Base-by-base conservation (phyloP, 441 rosid genomes). In the Omphalea diandra region DNA sequence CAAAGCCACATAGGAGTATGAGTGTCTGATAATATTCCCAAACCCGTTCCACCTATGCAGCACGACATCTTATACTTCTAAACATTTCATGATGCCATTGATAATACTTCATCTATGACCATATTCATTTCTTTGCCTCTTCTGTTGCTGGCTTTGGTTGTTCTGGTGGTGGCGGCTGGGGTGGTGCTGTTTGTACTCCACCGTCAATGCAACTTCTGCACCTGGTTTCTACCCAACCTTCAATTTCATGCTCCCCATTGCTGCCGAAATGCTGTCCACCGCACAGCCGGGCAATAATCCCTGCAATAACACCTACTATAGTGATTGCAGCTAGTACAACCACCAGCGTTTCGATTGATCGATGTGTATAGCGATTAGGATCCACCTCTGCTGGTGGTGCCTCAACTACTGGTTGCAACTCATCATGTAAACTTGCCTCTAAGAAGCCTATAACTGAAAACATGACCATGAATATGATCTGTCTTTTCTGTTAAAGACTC, bases 151-250 rank as follows among this genome's bases (percentile, higher is more conserved):
- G 75, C 73, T 86, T 82, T 33, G 88, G 22, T 24, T 79, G 83
- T 36, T 82, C 83, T 1, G 83, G 61, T 1, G 83, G 77, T 1
- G 85, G 82, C 2, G 81, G 56, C 10, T 7, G 78, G 57, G 82
- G 33, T 0, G 84, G 80, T 9, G 83, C 77, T 2, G 89, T 49
- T 3, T 94, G 80, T 35, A 93, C 43, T 12, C 98, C 98, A 11
- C 88, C 90, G 52, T 94, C 98, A 33, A 91, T 85, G 84, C 98
- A 93, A 76, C 82, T 93, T 75, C 93, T 82, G 63, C 98, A 93
- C 78, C 77, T 89, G 32, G 77, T 85, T 76, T 91, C 97, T 17
- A 91, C 84, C 97, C 97, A 93, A 32, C 98, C 98, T 86, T 93
- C 98, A 5, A 89, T 81, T 79, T 93, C 93, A 55, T 84, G 80